Evolutionary conservation across 306 rosid genomes (phyloP), one percentile per base, ranked within the genome.

Genomic region (Corylus heterophylla): DNA sequence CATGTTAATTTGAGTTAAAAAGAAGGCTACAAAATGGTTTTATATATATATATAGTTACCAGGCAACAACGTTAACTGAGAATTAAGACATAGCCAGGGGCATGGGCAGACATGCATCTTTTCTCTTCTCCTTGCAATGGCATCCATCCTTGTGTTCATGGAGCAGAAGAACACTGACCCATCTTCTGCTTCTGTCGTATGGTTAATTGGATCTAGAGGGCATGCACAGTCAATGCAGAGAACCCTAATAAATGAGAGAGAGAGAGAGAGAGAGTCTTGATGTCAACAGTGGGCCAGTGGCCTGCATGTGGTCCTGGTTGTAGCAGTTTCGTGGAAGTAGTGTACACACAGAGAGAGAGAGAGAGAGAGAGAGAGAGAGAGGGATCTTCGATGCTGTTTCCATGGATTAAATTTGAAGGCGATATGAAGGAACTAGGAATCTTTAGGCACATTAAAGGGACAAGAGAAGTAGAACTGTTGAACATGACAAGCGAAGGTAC

Each of bases 31-130:
- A 55, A 54, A 54, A 54, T 54, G 22, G 58, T 17, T 54, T 31
- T 22, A 22, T 22, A 31, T 31, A 31, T 31, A 31, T 31, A 31
- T 31, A 31, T 31, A 31, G 35, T 31, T 54, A 13, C 49, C 50
- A 89, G 85, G 83, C 80, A 87, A 76, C 86, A 85, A 77, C 88
- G 85, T n/a, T 90, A 89, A 31, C 35, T 2, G 35, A 31, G 35
- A 31, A 31, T 31, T 31, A 31, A 1, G 35, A 31, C 35, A 31
- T 22, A 22, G 2, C 35, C 35, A 22, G 25, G 25, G 25, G 25
- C 25, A 22, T 22, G 25, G 25, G 25, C 25, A 85, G 42, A 71
- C 85, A 87, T 64, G 67, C 87, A 87, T 64, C 83, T 81, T 66
- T 48, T 48, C 2, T 4, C 12, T 83, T 87, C 89, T 77, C 71